Evolutionary conservation across 305 asterid species (phyloP).

Genomic region (Stenogyne calaminthoides): DNA sequence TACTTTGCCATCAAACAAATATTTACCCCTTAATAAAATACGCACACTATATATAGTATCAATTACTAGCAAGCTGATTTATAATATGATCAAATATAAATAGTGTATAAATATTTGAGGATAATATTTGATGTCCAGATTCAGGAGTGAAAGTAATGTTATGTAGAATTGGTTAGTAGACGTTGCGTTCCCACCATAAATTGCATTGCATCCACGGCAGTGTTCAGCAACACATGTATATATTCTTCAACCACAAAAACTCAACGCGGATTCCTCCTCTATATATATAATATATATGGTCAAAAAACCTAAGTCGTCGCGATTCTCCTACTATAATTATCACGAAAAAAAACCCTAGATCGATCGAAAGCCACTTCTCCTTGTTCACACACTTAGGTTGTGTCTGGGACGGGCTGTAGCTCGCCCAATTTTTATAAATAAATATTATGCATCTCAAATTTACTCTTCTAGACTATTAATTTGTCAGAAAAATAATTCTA

Average conservation of each 20-base stretch:
- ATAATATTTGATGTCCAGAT: not conserved
- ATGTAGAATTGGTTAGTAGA: not conserved
- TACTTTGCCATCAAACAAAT: no score
- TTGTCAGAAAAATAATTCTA: no score
- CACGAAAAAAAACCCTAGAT: not conserved
- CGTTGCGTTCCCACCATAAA: slow-evolving; percentile 8
- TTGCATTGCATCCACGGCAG: slow-evolving; percentile 40
- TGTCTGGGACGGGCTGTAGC: no score
- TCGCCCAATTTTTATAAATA: no score
- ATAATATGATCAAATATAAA: no score
- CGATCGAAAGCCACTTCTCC: slow-evolving; percentile 18
- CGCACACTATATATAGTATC: no score
- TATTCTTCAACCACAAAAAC: not conserved
- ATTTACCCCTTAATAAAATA: no score
- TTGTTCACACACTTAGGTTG: not conserved
- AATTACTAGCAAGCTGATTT: no score
- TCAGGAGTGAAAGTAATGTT: not conserved
- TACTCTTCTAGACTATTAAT: no score
- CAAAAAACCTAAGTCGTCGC: slow-evolving; percentile 12
- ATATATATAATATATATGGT: not conserved
- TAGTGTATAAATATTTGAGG: not conserved
- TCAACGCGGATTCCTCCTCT: not conserved
- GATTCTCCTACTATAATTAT: slow-evolving; percentile 7
- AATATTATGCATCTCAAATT: no score
- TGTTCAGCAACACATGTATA: slow-evolving; percentile 16